Evolutionary conservation across 441 rosid genomes (phyloP), one percentile per base, ranked within the genome.

Genomic region (Adansonia grandidieri): DNA sequence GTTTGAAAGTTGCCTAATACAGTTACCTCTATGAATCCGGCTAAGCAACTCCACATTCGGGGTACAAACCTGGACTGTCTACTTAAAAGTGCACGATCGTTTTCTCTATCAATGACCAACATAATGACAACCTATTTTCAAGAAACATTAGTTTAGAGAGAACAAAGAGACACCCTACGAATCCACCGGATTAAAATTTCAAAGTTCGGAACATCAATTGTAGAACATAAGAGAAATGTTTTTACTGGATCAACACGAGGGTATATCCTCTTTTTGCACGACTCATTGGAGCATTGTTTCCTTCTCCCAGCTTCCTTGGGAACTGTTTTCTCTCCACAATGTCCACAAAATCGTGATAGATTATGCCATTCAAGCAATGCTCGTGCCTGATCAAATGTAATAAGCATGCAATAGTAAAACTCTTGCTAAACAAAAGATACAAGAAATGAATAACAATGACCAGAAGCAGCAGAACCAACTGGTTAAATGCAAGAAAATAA

Each of bases 1-100:
- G 19, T 48, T 48, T 47, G 11, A 24, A 14, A n/a, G 42, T 57
- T 58, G 14, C 77, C 67, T 8, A n/a, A 19, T 56, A 20, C 19
- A 57, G 45, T 1, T 81, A 95, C 99, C 96, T 96, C 99, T 76
- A 94, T 84, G 84, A 96, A 96, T 72, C 98, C 99, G 79, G 98
- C 93, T 85, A 92, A 84, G 85, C 98, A 96, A 84, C 97, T 96
- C 98, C 99, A 96, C 96, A 96, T 89, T 62, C 97, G 87, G 5
- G 98, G 97, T 28, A 91, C 93, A 83, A 53, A 91, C 84, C 93
- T 89, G 17, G 94, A 85, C 24, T 91, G 97, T 71, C 93, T 88
- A 81, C 97, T 89, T 81, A 96, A 83, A 76, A 96, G 98, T 42
- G 80, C 96, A 13, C 95, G 79, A 11, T 91, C 97, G 75, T 94